A percentile compares a stretch with the other conserved stretches of the same genome.
Conservation (phyloP, 192 early-diverging fungal species). For the Dimargaris verticillata region DNA sequence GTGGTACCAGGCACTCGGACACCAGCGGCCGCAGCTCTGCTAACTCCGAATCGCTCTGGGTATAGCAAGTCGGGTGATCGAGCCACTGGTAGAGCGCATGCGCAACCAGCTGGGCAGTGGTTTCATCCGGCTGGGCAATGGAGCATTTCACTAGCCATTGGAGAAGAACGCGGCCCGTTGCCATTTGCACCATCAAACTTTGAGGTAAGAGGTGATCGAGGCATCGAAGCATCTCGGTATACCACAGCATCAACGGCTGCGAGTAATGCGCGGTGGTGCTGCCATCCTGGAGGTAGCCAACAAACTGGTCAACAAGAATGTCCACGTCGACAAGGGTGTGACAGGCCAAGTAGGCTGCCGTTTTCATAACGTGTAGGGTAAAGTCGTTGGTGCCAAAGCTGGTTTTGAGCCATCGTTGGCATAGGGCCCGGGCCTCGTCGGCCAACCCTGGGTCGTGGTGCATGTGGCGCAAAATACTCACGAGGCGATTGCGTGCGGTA, state of each 20-base stretch:
- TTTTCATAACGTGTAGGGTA: slow-evolving; percentile 4
- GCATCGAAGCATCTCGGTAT: not conserved
- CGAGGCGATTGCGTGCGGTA: slow-evolving; percentile 2
- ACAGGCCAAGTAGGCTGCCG: slow-evolving; percentile 7
- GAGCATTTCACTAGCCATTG: not conserved
- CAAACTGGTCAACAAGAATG: not conserved
- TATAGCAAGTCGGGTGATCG: not conserved
- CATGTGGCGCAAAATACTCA: slow-evolving; percentile 8
- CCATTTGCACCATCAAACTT: too few species aligned
- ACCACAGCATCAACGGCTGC: not conserved
- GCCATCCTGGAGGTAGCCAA: not conserved
- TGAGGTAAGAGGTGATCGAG: not conserved
- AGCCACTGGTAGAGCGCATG: not conserved
- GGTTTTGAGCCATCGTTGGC: not conserved
- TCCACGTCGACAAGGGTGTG: slow-evolving; percentile 9
- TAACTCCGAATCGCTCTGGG: not conserved
- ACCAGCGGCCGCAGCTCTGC: not conserved
- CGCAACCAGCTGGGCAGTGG: not conserved
- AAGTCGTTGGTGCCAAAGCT: not conserved
- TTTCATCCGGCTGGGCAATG: not conserved
- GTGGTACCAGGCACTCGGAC: not conserved
- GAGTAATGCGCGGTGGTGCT: too few species aligned
- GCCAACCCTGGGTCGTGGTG: slow-evolving; percentile 3
- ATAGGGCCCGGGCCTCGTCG: slow-evolving; percentile 3
- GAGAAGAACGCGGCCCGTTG: not conserved